Base-by-base conservation (phyloP, 164 flowering plant species). In the Sedum album region DNA sequence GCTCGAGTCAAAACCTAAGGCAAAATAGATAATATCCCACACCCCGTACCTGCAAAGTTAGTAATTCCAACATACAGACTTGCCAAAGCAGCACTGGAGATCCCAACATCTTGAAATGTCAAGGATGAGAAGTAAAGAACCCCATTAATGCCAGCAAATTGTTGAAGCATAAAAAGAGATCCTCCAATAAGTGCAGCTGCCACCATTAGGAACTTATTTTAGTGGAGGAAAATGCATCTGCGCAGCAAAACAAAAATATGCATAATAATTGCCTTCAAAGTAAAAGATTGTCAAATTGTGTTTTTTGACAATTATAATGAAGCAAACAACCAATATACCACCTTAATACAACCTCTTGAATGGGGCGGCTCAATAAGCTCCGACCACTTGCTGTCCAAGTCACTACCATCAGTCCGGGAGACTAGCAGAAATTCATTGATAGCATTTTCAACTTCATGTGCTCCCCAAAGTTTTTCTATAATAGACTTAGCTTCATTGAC, bases 71-170 rank as follows among this genome's bases (percentile, higher is more conserved):
- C 78, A 71, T 72, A 81, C 57, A 86, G 67, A 77, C 93, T 91
- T 71, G 95, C 89, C 67, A 82, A 72, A 73, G 86, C 82, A 71
- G 85, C 70, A 68, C 78, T 81, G 71, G 83, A 53, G 60, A 91
- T 79, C 46, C 97, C 95, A 70, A 83, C 91, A 74, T 85, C 93
- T 73, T 82, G 73, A 76, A 91, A 88, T 33, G 90, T 84, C 79
- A 88, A 73, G 21, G 97, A 91, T 55, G 97, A 91, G 75, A 87
- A 91, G 72, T 86, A 91, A 65, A 91, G 85, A 67, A 91, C 91
- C 67, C 89, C 97, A 73, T 88, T 91, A 76, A 91, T 85, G 70
- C 97, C 97, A 6, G 97, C 85, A 80, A 91, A 85, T 74, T 91
- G 97, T 72, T 91, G 91, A 60, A 91, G 90, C 23, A 80, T 61